Evolutionary conservation across 23 red algal genomes (phyloP).

Genomic region (Gracilaria gracilis): DNA sequence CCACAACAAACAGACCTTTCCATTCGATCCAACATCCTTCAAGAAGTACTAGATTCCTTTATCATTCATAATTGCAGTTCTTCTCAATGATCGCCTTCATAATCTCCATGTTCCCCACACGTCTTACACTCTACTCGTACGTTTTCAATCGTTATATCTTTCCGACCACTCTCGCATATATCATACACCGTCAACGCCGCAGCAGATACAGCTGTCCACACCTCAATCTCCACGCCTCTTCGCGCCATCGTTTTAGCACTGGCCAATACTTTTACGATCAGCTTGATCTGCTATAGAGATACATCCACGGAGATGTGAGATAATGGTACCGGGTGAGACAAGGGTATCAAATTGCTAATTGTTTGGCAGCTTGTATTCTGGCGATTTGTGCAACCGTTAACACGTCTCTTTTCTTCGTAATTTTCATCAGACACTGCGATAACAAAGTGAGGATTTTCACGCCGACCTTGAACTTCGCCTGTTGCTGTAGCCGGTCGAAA

Average conservation of each 20-base stretch:
- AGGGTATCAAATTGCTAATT: conserved; percentile 82
- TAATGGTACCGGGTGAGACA: conserved; percentile 90
- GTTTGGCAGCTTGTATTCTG: conserved; percentile 88
- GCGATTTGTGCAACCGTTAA: conserved; percentile 89
- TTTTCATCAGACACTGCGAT: not conserved
- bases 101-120: conserved; percentile 51
- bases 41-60: conserved; percentile 31
- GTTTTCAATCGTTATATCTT: conserved; percentile 67
- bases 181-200: conserved; percentile 97
- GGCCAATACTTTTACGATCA: conserved; percentile 45
- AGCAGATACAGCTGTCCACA: conserved; percentile 80
- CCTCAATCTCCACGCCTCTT: conserved; percentile 99
- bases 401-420: conserved; percentile 80
- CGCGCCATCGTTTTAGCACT: conserved; percentile 56
- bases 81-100: not conserved
- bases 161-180: conserved; percentile 94
- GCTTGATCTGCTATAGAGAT: conserved; percentile 6
- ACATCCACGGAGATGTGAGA: conserved; percentile 76
- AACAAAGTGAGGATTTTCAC: conserved; percentile 29
- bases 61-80: conserved; percentile 42
- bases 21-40: conserved; percentile 6
- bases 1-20: conserved; percentile 6
- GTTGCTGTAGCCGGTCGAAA: conserved; percentile 68
- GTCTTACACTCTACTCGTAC: conserved; percentile 51
- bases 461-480: conserved; percentile 76